Evolutionary conservation across 805 yeast species (phyloP), one percentile per base, ranked within the genome.

Genomic region (Yueomyces sinensis): DNA sequence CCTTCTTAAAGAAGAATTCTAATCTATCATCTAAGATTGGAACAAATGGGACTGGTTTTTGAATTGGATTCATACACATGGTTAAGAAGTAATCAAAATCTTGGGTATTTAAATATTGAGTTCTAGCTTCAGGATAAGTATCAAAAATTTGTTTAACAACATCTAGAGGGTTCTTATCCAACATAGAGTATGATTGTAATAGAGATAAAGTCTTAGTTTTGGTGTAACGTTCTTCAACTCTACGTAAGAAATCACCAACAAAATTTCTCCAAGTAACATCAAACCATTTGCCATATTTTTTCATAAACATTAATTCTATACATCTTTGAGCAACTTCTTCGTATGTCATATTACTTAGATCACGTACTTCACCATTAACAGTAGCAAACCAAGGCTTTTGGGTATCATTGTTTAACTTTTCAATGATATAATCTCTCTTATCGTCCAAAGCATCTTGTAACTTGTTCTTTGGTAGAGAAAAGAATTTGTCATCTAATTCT

Each of bases 321-420:
- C 82, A 66, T 63, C 98, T 79, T 52, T 72, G 60, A 29, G 93
- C 81, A 52, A 91, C 86, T 65, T 91, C 93, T 53, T 76, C 74
- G 60, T 91, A 91, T 19, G 97, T 89, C 95, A 91, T 86, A 46
- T 86, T 95, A 54, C 81, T 83, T 45, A 91, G 62, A 59, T 93
- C 98, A 57, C 89, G 84, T 34, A 77, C 82, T 54, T 86, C 84
- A 22, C 76, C 67, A 39, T 64, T 63, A 17, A 64, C 62, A 27
- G 79, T 62, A 48, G 94, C 94, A 54, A 91, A 91, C 98, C 98
- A 91, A 34, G 95, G 94, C 65, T 91, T 91, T 66, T 87, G 97
- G 74, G 71, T 87, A 61, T 91, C 98, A 46, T 86, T 82, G 61
- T 91, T 89, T 61, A 91, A 73, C 50, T 75, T 80, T 44, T 68